Evolutionary conservation across 2,329 filamentous ascomycete genomes (phyloP), one percentile per base, ranked within the genome.

Genomic region (Alternaria sp.): DNA sequence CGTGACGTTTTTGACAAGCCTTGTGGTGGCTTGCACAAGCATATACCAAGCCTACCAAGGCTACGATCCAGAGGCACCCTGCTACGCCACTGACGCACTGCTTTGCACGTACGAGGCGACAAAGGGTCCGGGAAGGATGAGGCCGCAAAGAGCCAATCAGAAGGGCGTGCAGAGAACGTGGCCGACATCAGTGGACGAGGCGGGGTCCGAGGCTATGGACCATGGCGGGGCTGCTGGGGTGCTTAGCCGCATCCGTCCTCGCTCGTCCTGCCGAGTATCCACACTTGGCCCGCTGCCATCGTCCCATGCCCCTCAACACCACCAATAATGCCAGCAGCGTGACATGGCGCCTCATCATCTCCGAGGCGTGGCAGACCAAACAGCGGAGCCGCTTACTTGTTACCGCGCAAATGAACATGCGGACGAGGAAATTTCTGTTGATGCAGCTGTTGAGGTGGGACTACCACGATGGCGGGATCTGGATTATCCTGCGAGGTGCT

Each of bases 71-170:
- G 31, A 51, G 34, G 51, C 56, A 55, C 29, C 24, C 17, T 14
- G 26, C n/a, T 24, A n/a, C 44, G 60, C 56, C 56, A 48, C 51
- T 52, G 56, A 58, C 48, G 50, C 33, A 54, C 52, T 42, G 45
- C 39, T 26, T 39, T 33, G 44, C 29, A 40, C 37, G 44, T 58
- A 33, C 31, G 48, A 50, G 48, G 40, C 52, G 23, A 42, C n/a
- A 10, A 48, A 55, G 44, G 44, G 44, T 29, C 26, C 36, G 17
- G 21, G 29, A 49, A 55, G 51, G 41, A 60, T 58, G 51, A 45
- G 52, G 60, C n/a, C 5, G 17, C 5, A 3, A 14, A n/a, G 3
- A 36, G 45, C 68, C 67, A 71, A 71, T 71, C 41, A 67, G 17
- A 55, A 2, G 1, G 2, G 9, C 10, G 1, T 13, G 34, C 9